Evolutionary conservation across 2,329 filamentous ascomycete genomes (phyloP).

Genomic region (Alternaria hordeiaustralica): DNA sequence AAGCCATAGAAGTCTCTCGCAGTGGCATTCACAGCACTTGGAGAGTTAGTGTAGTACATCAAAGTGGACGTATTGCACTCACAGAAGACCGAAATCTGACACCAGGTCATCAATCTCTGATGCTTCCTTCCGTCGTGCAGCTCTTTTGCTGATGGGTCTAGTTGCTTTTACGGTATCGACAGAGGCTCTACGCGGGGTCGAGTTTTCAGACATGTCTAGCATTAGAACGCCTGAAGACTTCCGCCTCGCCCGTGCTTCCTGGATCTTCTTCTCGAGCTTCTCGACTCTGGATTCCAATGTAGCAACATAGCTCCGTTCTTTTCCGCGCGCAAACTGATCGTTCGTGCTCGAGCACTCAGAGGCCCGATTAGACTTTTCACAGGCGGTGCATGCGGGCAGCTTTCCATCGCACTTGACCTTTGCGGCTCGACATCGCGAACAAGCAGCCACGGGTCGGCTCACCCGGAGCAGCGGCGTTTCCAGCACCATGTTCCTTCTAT

Average conservation of each 20-base stretch:
- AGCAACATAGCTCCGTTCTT: conserved; percentile 95
- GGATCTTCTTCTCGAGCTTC: conserved; percentile 79
- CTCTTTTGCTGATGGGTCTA: conserved; percentile 46
- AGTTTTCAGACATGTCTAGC: conserved; percentile 62
- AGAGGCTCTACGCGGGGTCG: conserved; percentile 59
- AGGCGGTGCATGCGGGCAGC: conserved; percentile 91
- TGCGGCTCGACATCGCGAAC: conserved; percentile 82
- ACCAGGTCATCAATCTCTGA: conserved; percentile 90
- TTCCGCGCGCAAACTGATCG: conserved; percentile 93
- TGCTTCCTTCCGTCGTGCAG: conserved; percentile 68
- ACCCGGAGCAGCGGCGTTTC: conserved; percentile 71
- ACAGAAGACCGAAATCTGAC: conserved; percentile 92
- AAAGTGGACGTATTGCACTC: conserved; percentile 42
- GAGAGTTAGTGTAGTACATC: conserved; percentile 11
- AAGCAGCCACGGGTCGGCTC: conserved; percentile 79
- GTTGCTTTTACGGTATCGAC: conserved; percentile 42
- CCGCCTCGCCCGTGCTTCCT: conserved; percentile 68
- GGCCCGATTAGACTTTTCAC: conserved; percentile 86
- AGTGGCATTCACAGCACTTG: conserved; percentile 89
- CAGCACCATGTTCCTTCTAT: conserved; percentile 51
- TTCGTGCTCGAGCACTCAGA: conserved; percentile 92
- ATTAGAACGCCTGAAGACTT: conserved; percentile 76
- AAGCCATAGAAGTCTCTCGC: conserved; percentile 92
- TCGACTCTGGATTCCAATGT: conserved; percentile 92
- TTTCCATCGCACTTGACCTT: conserved; percentile 99